Evolutionary conservation across 208 protist species (phyloP).

Genomic region (Wallacemonas collosoma): DNA sequence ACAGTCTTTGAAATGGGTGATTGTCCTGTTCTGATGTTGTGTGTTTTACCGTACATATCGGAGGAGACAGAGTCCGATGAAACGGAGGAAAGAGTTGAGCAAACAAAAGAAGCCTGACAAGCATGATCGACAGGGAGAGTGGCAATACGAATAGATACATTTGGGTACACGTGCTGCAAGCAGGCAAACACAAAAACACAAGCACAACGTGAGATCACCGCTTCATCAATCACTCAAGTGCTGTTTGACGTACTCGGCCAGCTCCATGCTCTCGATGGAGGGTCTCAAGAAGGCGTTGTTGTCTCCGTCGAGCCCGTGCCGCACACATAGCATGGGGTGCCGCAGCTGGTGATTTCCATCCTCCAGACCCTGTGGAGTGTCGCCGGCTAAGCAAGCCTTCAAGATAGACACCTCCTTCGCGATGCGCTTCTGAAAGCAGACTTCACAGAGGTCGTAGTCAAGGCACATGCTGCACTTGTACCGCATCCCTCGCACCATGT

Average conservation of each 20-base stretch:
- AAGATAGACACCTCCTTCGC: slow-evolving; percentile 3
- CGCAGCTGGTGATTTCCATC: slow-evolving; percentile 24
- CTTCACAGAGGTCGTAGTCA: slow-evolving; percentile 73
- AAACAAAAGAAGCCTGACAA: too few relatives aligned
- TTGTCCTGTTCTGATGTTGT: too few relatives aligned
- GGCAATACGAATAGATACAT: too few relatives aligned
- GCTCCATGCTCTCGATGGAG: neutral
- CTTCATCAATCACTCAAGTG: slow-evolving; percentile 18
- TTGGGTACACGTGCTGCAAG: too few relatives aligned
- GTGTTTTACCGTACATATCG: too few relatives aligned
- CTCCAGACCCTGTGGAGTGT: neutral
- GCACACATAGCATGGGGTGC: slow-evolving; percentile 65
- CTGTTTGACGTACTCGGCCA: neutral
- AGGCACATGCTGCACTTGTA: slow-evolving; percentile 89
- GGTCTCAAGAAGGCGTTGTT: slow-evolving; percentile 35
- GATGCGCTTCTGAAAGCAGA: slow-evolving; percentile 41
- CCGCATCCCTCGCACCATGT: slow-evolving; percentile 54
- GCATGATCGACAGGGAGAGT: too few relatives aligned
- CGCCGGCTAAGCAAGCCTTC: slow-evolving; percentile 10
- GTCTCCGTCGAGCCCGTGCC: slow-evolving; percentile 28
- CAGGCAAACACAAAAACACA: too few relatives aligned
- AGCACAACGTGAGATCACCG: neutral
- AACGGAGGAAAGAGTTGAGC: too few relatives aligned
- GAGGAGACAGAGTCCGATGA: too few relatives aligned
- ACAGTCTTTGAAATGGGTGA: too few relatives aligned